Base-by-base conservation (phyloP, 768 basidiomycete genomes). In the Suillus fuscotomentosus region DNA sequence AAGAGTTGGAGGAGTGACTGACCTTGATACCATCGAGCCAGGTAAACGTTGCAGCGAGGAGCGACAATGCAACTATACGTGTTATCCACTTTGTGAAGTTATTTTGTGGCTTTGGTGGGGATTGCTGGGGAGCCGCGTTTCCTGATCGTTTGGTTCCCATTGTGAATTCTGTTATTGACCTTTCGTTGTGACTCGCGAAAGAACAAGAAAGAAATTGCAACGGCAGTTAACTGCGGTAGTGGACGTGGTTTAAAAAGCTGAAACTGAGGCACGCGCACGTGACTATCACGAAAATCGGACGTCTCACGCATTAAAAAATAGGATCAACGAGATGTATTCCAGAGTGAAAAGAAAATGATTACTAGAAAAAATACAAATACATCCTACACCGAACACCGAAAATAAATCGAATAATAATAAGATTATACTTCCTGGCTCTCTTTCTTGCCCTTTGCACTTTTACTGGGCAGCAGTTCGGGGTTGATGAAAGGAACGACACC, bases 21-120 rank as follows among this genome's bases (percentile, higher is more conserved):
- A 88, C 89, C 80, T 88, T 90, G 70, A 90, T 86, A 14, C 77
- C 77, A 71, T 91, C 90, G 45, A 91, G 73, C 79, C 80, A 86
- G 22, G 79, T 67, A 57, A 80, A 86, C 3, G 78, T 67, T 9
- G 77, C 76, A 50, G 67, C 72, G n/a, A 80, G 34, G 5, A 75
- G 45, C 34, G 69, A 71, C 1, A 77, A 42, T 43, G 74, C 27
- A 38, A 70, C 63, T 45, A 67, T 70, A 51, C 79, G 72, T 17
- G 66, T 48, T 3, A 73, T 63, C 80, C 80, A 82, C 64, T 72
- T 80, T 62, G 50, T 72, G 54, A 75, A 68, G 45, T 53, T 69
- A 10, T 17, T 53, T 20, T 41, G 48, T 7, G 54, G 54, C 13
- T 62, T 59, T 31, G 34, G 24, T 0, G 50, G 50, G 41, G 64